These are phyloP conservation scores for Talaromyces marneffei DNA, from an alignment of 2,329 filamentous ascomycete genomes.

Conservation along the genomic window DNA sequence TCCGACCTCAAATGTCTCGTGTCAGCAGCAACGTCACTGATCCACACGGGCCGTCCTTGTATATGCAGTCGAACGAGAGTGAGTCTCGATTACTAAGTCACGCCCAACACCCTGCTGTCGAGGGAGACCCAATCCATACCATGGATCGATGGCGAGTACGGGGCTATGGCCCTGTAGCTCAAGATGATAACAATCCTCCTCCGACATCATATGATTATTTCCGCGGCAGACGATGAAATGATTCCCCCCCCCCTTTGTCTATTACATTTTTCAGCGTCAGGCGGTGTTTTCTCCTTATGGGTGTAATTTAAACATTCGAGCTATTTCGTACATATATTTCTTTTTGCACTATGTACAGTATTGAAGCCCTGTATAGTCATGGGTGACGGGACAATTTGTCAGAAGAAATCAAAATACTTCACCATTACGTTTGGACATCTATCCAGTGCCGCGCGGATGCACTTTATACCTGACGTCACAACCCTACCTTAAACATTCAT, in stretches of 20 bases:
- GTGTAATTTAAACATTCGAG: not conserved
- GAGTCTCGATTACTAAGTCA: slow-evolving; percentile 34
- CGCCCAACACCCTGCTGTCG: slow-evolving; percentile 27
- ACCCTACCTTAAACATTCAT: not conserved
- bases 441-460: slow-evolving; percentile 34
- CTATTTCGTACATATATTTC: not conserved
- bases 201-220: slow-evolving; percentile 33
- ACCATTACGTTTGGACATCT: too few relatives aligned
- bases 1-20: slow-evolving; percentile 27
- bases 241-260: not conserved
- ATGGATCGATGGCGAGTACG: slow-evolving; percentile 32
- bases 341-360: not conserved
- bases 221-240: slow-evolving; percentile 19
- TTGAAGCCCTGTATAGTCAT: not conserved
- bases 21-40: slow-evolving; percentile 18
- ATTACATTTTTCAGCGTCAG: not conserved
- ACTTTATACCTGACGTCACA: slow-evolving; percentile 21
- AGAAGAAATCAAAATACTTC: not conserved
- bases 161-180: slow-evolving; percentile 34
- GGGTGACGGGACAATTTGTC: not conserved
- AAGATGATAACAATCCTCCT: slow-evolving; percentile 26
- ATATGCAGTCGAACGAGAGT: slow-evolving; percentile 35
- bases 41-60: slow-evolving; percentile 20
- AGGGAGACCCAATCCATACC: slow-evolving; percentile 17
- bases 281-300: not conserved